These are phyloP conservation scores for Fistulinella prunicolor DNA, from an alignment of 768 basidiomycete species.

Conservation along the genomic window DNA sequence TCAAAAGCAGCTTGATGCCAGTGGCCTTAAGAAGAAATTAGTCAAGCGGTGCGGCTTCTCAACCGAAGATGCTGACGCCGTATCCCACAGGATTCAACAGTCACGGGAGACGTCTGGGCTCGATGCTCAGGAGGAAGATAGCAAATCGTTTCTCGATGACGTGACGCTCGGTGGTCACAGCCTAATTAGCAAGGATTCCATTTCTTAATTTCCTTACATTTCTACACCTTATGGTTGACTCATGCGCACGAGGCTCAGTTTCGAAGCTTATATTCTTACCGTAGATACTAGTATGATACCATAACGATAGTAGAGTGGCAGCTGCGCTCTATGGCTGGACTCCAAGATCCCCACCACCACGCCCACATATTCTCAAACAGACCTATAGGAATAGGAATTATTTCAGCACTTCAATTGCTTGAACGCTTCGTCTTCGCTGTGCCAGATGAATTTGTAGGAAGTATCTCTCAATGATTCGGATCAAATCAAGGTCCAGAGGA, in stretches of 20 bases:
- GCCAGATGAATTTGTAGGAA: slow-evolving; percentile 73
- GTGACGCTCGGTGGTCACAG: slow-evolving; percentile 6
- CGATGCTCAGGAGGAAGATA: slow-evolving; percentile 14
- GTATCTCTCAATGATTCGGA: slow-evolving; percentile 63
- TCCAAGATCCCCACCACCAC: not conserved
- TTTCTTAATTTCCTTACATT: not conserved
- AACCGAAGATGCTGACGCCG: slow-evolving; percentile 14
- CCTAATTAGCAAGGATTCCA: not conserved
- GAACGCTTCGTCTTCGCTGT: slow-evolving; percentile 72
- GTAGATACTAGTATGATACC: slow-evolving; percentile 1
- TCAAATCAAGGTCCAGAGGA: slow-evolving; percentile 63
- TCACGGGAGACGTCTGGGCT: slow-evolving; percentile 1
- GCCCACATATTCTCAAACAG: slow-evolving; percentile 39
- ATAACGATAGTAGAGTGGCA: not conserved
- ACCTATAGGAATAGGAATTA: slow-evolving; percentile 86
- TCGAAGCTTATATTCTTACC: too few species aligned
- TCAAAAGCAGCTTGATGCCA: slow-evolving; percentile 7
- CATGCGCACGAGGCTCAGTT: too few species aligned
- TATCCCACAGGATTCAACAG: slow-evolving; percentile 21
- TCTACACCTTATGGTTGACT: too few species aligned
- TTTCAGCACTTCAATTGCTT: slow-evolving; percentile 92
- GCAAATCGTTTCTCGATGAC: slow-evolving; percentile 19
- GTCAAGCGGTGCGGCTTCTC: slow-evolving; percentile 24
- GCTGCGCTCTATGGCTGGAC: too few species aligned
- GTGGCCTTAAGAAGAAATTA: slow-evolving; percentile 20